Evolutionary conservation across 2,329 filamentous ascomycete species (phyloP).

Genomic region (Beauveria caledonica): DNA sequence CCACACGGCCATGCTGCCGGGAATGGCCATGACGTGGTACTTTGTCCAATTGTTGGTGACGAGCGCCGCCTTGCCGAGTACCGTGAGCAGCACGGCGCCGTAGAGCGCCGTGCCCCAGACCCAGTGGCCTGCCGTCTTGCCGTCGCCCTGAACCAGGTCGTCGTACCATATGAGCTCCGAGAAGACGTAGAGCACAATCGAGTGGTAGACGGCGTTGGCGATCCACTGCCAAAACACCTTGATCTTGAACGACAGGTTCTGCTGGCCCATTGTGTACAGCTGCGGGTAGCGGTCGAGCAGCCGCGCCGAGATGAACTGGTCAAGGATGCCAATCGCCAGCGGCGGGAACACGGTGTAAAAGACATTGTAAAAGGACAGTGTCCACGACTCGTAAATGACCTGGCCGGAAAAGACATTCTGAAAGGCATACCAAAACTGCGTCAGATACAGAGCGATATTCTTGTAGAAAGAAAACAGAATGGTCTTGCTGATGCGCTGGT

Average conservation of each 20-base stretch:
- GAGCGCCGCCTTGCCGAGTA: slow-evolving; percentile 87
- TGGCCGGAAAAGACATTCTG: slow-evolving; percentile 97
- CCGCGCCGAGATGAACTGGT: slow-evolving; percentile 93
- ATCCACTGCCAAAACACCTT: slow-evolving; percentile 93
- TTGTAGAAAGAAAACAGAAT: slow-evolving; percentile 99
- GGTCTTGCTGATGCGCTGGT: slow-evolving; percentile 92
- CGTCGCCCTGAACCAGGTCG: slow-evolving; percentile 72
- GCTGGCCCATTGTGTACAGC: slow-evolving; percentile 86
- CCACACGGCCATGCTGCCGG: slow-evolving; percentile 88
- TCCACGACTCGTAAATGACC: slow-evolving; percentile 99
- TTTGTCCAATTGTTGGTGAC: slow-evolving; percentile 99
- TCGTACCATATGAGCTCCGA: slow-evolving; percentile 72
- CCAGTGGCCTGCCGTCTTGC: slow-evolving; percentile 85
- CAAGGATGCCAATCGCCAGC: slow-evolving; percentile 89
- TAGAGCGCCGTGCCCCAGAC: slow-evolving; percentile 96
- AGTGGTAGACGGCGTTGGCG: slow-evolving; percentile 90
- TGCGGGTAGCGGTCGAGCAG: slow-evolving; percentile 93
- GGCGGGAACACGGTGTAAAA: slow-evolving; percentile 93
- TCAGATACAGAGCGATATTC: slow-evolving; percentile 98
- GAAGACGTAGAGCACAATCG: slow-evolving; percentile 82
- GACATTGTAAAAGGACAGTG: slow-evolving; percentile 98
- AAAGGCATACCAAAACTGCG: slow-evolving; percentile 98
- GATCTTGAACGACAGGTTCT: slow-evolving; percentile 86
- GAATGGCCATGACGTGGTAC: slow-evolving; percentile 91
- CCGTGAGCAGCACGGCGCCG: slow-evolving; percentile 85